A percentile compares a stretch with the other conserved stretches of the same genome.
Conservation (phyloP, 1,284 basidiomycete species). For the Prillingera fragicola region DNA sequence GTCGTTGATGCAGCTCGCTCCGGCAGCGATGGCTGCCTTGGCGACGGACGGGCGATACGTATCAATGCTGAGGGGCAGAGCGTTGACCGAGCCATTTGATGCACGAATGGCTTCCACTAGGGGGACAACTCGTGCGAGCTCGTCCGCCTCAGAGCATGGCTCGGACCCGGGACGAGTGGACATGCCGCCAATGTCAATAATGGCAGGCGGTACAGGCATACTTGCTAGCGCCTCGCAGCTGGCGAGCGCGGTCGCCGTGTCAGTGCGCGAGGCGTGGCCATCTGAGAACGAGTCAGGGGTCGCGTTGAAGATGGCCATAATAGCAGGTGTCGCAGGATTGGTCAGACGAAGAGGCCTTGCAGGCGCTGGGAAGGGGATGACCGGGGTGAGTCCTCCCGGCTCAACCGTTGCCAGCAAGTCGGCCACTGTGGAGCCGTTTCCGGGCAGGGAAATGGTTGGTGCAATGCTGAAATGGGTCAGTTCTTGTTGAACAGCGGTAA, state of each 20-base stretch:
- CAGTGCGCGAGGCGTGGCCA: slow-evolving; percentile 53
- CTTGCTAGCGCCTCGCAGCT: slow-evolving; percentile 20
- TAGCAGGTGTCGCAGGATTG: slow-evolving; percentile 52
- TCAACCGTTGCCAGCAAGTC: slow-evolving; percentile 53
- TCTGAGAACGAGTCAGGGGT: slow-evolving; percentile 99
- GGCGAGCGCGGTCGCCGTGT: slow-evolving; percentile 27
- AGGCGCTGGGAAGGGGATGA: slow-evolving; percentile 41
- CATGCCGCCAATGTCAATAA: slow-evolving; percentile 91
- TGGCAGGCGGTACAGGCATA: slow-evolving; percentile 50
- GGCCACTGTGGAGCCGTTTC: slow-evolving; percentile 51
- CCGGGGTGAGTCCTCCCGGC: slow-evolving; percentile 55
- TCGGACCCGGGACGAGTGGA: slow-evolving; percentile 73
- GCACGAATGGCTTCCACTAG: slow-evolving; percentile 53
- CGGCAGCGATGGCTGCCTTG: slow-evolving; percentile 66
- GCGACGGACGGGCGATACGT: slow-evolving; percentile 87
- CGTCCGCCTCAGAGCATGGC: slow-evolving; percentile 66
- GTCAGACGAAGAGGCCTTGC: slow-evolving; percentile 54
- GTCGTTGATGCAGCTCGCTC: slow-evolving; percentile 93
- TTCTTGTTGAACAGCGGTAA: slow-evolving; percentile 11
- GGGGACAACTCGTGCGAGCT: slow-evolving; percentile 68
- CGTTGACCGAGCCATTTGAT: slow-evolving; percentile 12
- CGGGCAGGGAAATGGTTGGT: slow-evolving; percentile 63
- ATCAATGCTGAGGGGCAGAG: slow-evolving; percentile 73
- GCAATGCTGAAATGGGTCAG: slow-evolving; percentile 34
- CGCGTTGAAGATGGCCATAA: slow-evolving; percentile 93